Percentiles rank a stretch among this genome's conserved stretches.
These are phyloP conservation scores for Prorocentrum cordatum DNA, from an alignment of 169 alveolate species.

Conservation along the genomic window DNA sequence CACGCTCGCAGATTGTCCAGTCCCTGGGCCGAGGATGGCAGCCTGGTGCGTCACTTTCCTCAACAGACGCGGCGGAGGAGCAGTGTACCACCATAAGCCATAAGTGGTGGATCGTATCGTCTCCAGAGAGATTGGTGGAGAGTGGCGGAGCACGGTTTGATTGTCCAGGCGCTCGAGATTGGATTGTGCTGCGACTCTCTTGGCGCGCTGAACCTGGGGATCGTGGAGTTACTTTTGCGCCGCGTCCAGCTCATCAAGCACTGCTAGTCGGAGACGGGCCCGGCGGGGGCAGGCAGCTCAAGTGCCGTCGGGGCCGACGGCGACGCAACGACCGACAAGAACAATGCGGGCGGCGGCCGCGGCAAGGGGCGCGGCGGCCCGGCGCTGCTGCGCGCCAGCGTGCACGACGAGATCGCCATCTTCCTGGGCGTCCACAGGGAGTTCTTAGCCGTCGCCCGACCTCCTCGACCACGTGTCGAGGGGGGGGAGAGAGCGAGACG, in stretches of 20 bases:
- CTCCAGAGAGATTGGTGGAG: slow-evolving; percentile 18
- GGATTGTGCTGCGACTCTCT: neutral
- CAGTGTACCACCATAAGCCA: slow-evolving; percentile 4
- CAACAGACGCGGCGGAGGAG: slow-evolving; percentile 20
- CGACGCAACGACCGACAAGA: neutral
- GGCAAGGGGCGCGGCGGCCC: no score
- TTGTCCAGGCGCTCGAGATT: neutral
- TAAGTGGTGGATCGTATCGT: neutral
- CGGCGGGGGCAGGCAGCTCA: neutral
- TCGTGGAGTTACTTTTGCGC: neutral
- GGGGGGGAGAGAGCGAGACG: neutral
- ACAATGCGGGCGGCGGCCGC: no score
- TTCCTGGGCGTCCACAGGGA: slow-evolving; percentile 9
- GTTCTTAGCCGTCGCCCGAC: neutral
- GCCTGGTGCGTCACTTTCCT: no score
- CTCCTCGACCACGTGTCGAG: neutral
- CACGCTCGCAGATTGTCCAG: no score
- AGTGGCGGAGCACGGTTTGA: slow-evolving; percentile 3
- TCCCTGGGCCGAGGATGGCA: no score
- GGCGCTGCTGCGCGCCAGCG: neutral
- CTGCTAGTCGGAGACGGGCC: neutral
- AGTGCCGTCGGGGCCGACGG: neutral
- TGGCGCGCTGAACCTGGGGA: neutral
- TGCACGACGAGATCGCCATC: neutral
- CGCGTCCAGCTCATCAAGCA: slow-evolving; percentile 7